Evolutionary conservation across 306 rosid species (phyloP).

Genomic region (Lathyrus aphaca): DNA sequence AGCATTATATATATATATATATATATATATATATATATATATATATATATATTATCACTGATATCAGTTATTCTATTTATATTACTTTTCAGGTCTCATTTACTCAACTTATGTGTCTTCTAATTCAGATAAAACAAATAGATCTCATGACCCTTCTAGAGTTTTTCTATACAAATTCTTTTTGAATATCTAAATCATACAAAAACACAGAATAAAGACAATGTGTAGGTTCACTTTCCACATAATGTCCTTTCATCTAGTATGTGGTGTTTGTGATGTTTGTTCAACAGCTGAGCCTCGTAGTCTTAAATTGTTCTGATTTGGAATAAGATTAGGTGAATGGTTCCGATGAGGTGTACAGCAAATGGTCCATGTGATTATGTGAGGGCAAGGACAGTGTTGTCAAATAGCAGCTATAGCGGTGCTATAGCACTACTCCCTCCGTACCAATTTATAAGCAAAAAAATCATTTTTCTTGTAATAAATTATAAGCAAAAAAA

Average conservation of each 20-base stretch:
- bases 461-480: too few species aligned
- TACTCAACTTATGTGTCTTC: neutral
- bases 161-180: neutral
- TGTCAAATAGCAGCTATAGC: too few species aligned
- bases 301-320: neutral
- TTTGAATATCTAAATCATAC: conserved; percentile 4
- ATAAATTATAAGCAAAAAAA: too few species aligned
- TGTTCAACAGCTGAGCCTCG: neutral
- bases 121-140: neutral
- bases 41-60: neutral
- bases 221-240: conserved; percentile 1
- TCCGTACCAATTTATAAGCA: too few species aligned
- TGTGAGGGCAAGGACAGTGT: too few species aligned
- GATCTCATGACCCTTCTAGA: conserved; percentile 7
- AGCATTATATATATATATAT: neutral
- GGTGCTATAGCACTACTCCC: too few species aligned
- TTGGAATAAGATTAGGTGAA: conserved; percentile 14
- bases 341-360: conserved; percentile 2
- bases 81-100: conserved; percentile 9
- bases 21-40: too few species aligned
- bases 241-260: conserved; percentile 3
- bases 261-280: conserved; percentile 11
- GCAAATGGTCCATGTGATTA: neutral
- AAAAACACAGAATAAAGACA: neutral
- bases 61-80: neutral